Base-by-base conservation (phyloP, 495 filamentous ascomycete species). In the Penicillium diatomitis region DNA sequence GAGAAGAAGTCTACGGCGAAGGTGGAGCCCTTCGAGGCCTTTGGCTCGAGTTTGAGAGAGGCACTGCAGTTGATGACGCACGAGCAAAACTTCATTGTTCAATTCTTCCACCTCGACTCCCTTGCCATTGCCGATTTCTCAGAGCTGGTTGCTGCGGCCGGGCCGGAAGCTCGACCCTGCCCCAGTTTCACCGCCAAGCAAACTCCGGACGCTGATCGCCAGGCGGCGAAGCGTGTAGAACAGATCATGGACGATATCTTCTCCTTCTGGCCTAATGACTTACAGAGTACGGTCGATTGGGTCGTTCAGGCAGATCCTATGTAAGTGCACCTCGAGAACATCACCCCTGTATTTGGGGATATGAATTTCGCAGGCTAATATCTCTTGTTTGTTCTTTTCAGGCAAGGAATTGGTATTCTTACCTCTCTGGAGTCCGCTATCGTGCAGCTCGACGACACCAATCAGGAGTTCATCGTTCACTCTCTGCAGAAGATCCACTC, bases 51-150 rank as follows among this genome's bases (percentile, higher is more conserved):
- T 10, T 70, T 96, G 38, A 81, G 86, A 42, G 88, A 95, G 64
- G 79, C 87, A 47, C 66, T 88, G 40, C 83, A 81, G 20, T 77
- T 92, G 49, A 81, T 96, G 36, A 83, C 85, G 42, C 86, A 86
- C 51, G 91, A 97, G 69, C 91, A 97, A 64, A 96, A 96, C 59
- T 97, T 96, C 57, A 71, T 95, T 30, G 81, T 94, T 27, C 86
- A 92, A 47, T 92, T 95, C 67, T 97, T 96, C 72, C 89, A 95
- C 48, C 76, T 92, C 6, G 85, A 82, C 33, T 92, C 88, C 10
- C 71, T 87, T 8, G 79, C 85, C 46, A 82, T 76, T 9, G 67
- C 75, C 9, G 90, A 96, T 54, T 97, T 95, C 56, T 72, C 83
- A 2, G 91, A 97, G 40, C 75, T 87, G 3, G 81, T 95, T 12